A percentile compares a stretch with the other conserved stretches of the same genome.
Evolutionary conservation across 129 eudicot species (phyloP).

Genomic region (Helianthus tuberosus): DNA sequence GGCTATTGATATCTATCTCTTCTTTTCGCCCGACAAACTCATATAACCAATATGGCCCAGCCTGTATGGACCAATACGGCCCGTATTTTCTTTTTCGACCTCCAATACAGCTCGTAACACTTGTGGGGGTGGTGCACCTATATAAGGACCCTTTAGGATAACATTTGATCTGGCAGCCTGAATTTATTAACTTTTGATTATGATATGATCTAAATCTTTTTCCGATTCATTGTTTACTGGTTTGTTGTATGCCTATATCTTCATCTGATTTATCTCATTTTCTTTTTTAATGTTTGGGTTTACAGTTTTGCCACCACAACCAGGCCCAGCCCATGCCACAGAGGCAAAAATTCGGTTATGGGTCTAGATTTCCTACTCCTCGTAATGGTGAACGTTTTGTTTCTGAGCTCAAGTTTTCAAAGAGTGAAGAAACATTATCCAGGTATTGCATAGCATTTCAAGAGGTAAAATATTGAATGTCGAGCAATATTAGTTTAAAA

Average conservation of each 20-base stretch:
- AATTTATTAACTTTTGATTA: too few species aligned
- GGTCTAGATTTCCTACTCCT: slow-evolving; percentile 42
- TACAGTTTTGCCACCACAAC: slow-evolving; percentile 68
- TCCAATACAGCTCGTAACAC: too few species aligned
- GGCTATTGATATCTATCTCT: too few species aligned
- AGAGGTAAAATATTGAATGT: slow-evolving; percentile 82
- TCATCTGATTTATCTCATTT: slow-evolving; percentile 5
- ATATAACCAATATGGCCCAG: too few species aligned
- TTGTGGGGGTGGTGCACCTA: too few species aligned
- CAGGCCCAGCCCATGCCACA: slow-evolving; percentile 75
- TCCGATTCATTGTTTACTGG: background rate
- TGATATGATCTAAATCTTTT: too few species aligned
- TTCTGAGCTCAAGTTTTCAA: slow-evolving; percentile 86
- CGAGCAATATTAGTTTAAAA: too few species aligned
- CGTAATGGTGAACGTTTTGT: slow-evolving; percentile 97
- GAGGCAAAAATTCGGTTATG: slow-evolving; percentile 67
- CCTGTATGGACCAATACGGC: too few species aligned
- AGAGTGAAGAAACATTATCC: slow-evolving; percentile 93
- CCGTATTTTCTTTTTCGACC: too few species aligned
- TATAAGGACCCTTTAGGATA: too few species aligned
- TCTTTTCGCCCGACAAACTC: too few species aligned
- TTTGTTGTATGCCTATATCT: background rate
- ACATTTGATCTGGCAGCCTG: too few species aligned
- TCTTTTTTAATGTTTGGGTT: slow-evolving; percentile 1
- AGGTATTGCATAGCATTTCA: slow-evolving; percentile 73